phyloP scores from a whole-genome alignment of 192 early-diverging fungal genomes.

The Backusella australiensis region DNA sequence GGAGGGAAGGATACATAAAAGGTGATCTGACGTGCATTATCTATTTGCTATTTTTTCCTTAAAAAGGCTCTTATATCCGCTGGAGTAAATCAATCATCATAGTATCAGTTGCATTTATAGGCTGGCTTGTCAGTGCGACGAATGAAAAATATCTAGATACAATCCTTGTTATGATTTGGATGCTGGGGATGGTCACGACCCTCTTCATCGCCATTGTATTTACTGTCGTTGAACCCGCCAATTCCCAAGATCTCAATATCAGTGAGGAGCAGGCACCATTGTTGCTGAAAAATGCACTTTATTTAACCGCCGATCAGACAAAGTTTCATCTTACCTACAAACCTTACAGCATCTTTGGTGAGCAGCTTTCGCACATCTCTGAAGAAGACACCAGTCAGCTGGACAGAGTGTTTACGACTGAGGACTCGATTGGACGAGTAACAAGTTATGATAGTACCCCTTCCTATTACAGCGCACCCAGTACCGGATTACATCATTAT shows the following conservation, averaged over 20 bases:
- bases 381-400: conserved; percentile 27
- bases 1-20: not conserved
- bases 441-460: conserved; percentile 5
- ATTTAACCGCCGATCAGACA: conserved; percentile 7
- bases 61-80: conserved; percentile 8
- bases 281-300: conserved; percentile 16
- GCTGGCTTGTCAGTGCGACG: conserved; percentile 6
- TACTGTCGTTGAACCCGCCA: not conserved
- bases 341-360: conserved; percentile 32
- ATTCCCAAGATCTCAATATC: conserved; percentile 7
- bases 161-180: not conserved
- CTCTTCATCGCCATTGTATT: not conserved
- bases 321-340: conserved; percentile 8
- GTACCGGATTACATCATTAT: not conserved
- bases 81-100: not conserved
- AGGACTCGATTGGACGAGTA: conserved; percentile 1
- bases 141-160: not conserved
- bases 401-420: conserved; percentile 11
- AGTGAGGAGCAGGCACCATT: conserved; percentile 15
- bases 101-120: not conserved
- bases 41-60: not conserved
- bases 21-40: conserved; percentile 14
- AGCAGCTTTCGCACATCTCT: conserved; percentile 26
- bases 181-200: not conserved
- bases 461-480: not conserved